A percentile compares a stretch with the other conserved stretches of the same genome.
phyloP scores from a whole-genome alignment of 192 early-diverging fungal genomes.

The Linnemannia exigua region DNA sequence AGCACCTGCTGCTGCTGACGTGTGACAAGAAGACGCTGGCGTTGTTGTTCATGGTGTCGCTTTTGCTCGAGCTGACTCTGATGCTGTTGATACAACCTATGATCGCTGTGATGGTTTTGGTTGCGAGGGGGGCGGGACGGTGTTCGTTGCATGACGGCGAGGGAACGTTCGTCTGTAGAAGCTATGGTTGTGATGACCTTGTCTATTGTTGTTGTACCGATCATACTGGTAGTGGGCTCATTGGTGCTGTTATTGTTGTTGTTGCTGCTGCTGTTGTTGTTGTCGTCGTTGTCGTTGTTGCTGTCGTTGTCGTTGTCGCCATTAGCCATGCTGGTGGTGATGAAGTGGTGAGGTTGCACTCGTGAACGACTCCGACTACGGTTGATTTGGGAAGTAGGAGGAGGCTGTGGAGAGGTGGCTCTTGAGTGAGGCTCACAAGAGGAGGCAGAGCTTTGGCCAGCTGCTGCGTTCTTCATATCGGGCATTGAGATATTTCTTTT shows the following conservation, averaged over 20 bases:
- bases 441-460: background rate
- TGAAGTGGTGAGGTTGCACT: constrained; percentile 26
- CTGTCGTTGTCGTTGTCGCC: too few relatives aligned
- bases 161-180: background rate
- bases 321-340: background rate
- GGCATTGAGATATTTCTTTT: constrained; percentile 12
- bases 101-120: background rate
- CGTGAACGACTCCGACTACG: constrained; percentile 23
- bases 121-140: constrained; percentile 5
- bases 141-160: constrained; percentile 13
- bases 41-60: background rate
- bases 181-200: background rate
- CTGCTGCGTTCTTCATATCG: constrained; percentile 15
- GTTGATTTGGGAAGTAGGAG: background rate
- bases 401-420: constrained; percentile 11
- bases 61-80: background rate
- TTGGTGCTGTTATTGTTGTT: background rate
- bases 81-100: background rate
- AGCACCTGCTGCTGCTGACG: constrained; percentile 20
- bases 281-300: too few relatives aligned
- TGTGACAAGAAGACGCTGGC: background rate
- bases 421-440: background rate
- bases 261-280: background rate
- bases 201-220: background rate
- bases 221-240: background rate